Evolutionary conservation across 2,329 filamentous ascomycete genomes (phyloP), one percentile per base, ranked within the genome.

Genomic region (Nemania diffusa): DNA sequence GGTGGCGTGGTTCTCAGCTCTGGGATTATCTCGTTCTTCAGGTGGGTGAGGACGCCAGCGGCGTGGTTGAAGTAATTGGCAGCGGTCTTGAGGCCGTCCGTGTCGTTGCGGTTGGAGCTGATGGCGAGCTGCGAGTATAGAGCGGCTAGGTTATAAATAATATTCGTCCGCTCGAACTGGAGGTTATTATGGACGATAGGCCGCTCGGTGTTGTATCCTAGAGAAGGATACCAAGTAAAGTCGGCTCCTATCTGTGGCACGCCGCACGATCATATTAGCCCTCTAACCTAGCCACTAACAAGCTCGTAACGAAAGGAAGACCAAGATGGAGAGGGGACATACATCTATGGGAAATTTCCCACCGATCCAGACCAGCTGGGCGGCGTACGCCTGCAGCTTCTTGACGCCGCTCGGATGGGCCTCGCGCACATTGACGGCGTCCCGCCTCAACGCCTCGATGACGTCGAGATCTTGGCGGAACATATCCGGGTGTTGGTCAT

Each of bases 401-500:
- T 88, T 91, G 73, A 97, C 87, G 24, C 95, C 95, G 77, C 91
- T 97, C 5, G 88, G 84, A 77, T 99, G 96, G 2, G 96, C 90
- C 78, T 99, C 96, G 67, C 91, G 88, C 1, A 96, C 91, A 78
- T 94, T 93, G 62, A 97, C 85, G n/a, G 96, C 96, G 78, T 97
- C 92, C 69, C 88, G 87, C 5, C 96, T 90, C 65, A 98, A 83
- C 56, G 88, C 84, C 77, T 98, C 94, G 75, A 99, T 94, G 71
- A 91, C 87, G 76, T 94, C 90, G 65, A 89, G 88, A 82, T 99
- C 96, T 71, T 92, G 87, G 70, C 89, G 88, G 81, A 99, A 99
- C 91, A 97, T 97, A 80, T 97, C 94, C 37, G 96, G 95, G 78
- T 97, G 95, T 79, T 99, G 96, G 80, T 98, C 95, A 90, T 98